Evolutionary conservation across 1,139 yeast genomes (phyloP).

Genomic region (Lodderomyces elongisporus): DNA sequence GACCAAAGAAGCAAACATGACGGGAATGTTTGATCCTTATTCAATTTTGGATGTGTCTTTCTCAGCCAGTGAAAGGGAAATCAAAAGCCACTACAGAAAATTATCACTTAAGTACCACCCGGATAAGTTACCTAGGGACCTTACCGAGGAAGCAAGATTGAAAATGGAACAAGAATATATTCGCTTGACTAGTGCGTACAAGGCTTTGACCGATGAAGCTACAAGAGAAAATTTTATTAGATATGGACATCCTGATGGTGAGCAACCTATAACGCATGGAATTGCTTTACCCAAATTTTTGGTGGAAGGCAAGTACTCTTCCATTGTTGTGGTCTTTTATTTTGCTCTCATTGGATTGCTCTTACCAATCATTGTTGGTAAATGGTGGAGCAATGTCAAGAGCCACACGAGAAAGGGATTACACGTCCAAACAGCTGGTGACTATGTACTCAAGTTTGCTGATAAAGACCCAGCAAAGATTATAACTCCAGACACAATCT

Average conservation of each 20-base stretch:
- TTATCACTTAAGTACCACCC: constrained; percentile 89
- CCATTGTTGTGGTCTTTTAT: constrained; percentile 59
- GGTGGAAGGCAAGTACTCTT: constrained; percentile 78
- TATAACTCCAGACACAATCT: constrained; percentile 53
- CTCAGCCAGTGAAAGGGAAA: constrained; percentile 66
- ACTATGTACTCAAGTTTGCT: constrained; percentile 57
- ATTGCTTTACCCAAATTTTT: constrained; percentile 92
- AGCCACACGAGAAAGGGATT: constrained; percentile 79
- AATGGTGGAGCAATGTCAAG: constrained; percentile 88
- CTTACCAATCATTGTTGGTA: constrained; percentile 73
- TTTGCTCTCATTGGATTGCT: constrained; percentile 69
- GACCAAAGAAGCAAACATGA: constrained; percentile 45
- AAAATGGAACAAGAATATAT: constrained; percentile 74
- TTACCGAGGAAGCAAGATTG: constrained; percentile 54
- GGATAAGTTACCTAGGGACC: constrained; percentile 73
- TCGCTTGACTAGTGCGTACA: constrained; percentile 84
- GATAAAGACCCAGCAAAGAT: constrained; percentile 77
- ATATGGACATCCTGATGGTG: constrained; percentile 98
- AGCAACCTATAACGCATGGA: constrained; percentile 91
- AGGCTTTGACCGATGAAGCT: constrained; percentile 87
- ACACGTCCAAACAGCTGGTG: constrained; percentile 75
- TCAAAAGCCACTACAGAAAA: constrained; percentile 80
- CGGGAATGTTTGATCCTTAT: constrained; percentile 78
- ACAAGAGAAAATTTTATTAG: constrained; percentile 76
- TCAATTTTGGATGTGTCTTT: constrained; percentile 71